phyloP scores from a whole-genome alignment of 2,329 filamentous ascomycete species.

The Kalmusia sp. region DNA sequence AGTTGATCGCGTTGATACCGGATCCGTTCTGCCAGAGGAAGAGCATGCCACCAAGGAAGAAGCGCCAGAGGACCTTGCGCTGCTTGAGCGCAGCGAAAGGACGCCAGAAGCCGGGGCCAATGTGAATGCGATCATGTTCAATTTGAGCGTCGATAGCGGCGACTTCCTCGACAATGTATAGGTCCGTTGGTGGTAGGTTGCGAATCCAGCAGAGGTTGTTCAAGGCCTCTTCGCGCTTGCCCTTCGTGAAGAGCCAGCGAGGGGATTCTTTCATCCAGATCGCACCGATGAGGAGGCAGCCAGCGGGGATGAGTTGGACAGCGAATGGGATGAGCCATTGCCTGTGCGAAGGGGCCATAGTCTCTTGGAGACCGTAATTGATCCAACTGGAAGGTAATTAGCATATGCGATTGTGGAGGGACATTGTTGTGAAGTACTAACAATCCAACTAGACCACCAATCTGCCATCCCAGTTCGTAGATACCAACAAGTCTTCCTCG shows the following conservation, averaged over 20 bases:
- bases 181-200: slow-evolving; percentile 61
- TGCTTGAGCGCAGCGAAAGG: slow-evolving; percentile 39
- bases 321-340: slow-evolving; percentile 62
- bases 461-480: slow-evolving; percentile 58
- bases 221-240: slow-evolving; percentile 49
- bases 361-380: slow-evolving; percentile 54
- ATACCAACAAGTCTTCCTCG: slow-evolving; percentile 64
- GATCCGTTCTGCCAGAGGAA: slow-evolving; percentile 82
- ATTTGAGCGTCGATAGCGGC: slow-evolving; percentile 73
- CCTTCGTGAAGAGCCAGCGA: slow-evolving; percentile 53
- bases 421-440: slow-evolving; percentile 46
- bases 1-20: slow-evolving; percentile 78
- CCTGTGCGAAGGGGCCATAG: slow-evolving; percentile 50
- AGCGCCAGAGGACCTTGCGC: slow-evolving; percentile 69
- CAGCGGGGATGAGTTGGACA: slow-evolving; percentile 72
- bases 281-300: slow-evolving; percentile 58
- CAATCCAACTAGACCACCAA: slow-evolving; percentile 37
- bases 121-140: slow-evolving; percentile 66
- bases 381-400: slow-evolving; percentile 33
- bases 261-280: slow-evolving; percentile 55
- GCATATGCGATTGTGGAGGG: slow-evolving; percentile 44
- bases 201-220: slow-evolving; percentile 67
- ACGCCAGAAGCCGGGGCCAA: slow-evolving; percentile 77
- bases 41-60: slow-evolving; percentile 75
- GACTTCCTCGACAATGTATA: slow-evolving; percentile 78